Evolutionary conservation across 208 protist species (phyloP).

Genomic region (Blechomonas ayalai): DNA sequence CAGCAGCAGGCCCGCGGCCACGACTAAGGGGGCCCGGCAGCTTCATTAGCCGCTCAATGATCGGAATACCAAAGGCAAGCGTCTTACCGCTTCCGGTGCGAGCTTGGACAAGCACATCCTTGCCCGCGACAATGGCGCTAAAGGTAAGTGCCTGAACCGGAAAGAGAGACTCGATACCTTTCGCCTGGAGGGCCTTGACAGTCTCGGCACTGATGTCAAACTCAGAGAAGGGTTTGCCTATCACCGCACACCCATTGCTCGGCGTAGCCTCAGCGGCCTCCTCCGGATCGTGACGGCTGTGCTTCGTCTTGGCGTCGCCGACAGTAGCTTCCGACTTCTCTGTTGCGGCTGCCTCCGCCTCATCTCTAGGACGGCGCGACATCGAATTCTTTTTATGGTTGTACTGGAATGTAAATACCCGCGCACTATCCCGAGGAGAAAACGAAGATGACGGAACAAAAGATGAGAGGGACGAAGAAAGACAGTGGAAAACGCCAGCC

Average conservation of each 20-base stretch:
- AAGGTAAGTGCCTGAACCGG: constrained; percentile 91
- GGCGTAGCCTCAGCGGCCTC: constrained; percentile 24
- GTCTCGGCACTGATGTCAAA: constrained; percentile 72
- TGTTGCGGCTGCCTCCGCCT: constrained; percentile 5
- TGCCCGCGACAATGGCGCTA: constrained; percentile 87
- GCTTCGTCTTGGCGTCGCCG: not conserved
- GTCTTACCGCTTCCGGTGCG: constrained; percentile 94
- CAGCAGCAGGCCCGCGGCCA: constrained; percentile 78
- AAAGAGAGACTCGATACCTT: constrained; percentile 86
- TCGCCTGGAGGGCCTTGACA: constrained; percentile 55
- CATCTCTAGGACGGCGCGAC: too few species aligned
- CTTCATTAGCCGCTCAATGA: constrained; percentile 70
- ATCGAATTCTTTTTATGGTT: too few species aligned
- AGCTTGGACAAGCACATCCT: constrained; percentile 86
- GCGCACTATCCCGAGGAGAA: too few species aligned
- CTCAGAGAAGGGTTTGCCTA: constrained; percentile 65
- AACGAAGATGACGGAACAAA: too few species aligned
- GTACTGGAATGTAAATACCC: too few species aligned
- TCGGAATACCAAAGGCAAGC: constrained; percentile 91
- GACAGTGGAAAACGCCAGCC: too few species aligned
- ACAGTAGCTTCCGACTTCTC: not conserved
- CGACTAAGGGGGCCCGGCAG: constrained; percentile 12
- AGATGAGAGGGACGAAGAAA: too few species aligned
- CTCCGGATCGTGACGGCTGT: too few species aligned
- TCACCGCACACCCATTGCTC: constrained; percentile 63